Evolutionary conservation across 495 filamentous ascomycete species (phyloP), one percentile per base, ranked within the genome.

Genomic region (Hypoxylon intermedium): DNA sequence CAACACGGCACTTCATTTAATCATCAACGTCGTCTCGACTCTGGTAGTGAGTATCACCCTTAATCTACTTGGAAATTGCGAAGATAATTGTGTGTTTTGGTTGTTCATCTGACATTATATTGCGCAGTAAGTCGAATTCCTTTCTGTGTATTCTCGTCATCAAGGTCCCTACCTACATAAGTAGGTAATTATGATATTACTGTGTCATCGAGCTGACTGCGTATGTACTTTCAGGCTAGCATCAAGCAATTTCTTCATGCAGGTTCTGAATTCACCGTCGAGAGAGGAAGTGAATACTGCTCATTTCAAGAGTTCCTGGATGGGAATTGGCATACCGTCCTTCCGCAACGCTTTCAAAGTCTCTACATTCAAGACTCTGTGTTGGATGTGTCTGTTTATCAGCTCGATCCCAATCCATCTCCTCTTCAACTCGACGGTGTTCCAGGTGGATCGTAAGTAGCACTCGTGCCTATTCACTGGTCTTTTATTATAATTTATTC

Each of bases 301-400:
- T 0, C 77, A 80, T 65, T 40, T 52, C 2, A 43, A 52, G 23
- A 42, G 55, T 0, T 63, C 58, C 9, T 79, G 74, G 76, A 47
- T 80, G 20, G 73, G 74, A 45, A 72, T 80, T 30, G 75, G 75
- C 2, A 66, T 79, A 33, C 67, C 70, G 9, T 78, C 74, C 20
- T 47, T 79, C 12, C 64, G 68, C n/a, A 78, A 79, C 53, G 53
- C 75, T 1, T 43, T 58, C 4, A 37, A n/a, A 15, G 63, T 72
- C 9, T 58, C 65, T 6, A 60, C 38, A 36, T 65, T 64, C 16
- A 65, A 70, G 47, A 59, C 58, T 18, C 33, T 13, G 11, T 58
- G 58, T 28, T 74, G 71, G 71, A 3, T 60, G 13, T 40, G 50
- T 7, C 28, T 74, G 41, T 53, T 63, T 15, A 16, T 63, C 4